These are phyloP conservation scores for Glonium stellatum DNA, from an alignment of 495 filamentous ascomycete genomes.

Conservation along the genomic window DNA sequence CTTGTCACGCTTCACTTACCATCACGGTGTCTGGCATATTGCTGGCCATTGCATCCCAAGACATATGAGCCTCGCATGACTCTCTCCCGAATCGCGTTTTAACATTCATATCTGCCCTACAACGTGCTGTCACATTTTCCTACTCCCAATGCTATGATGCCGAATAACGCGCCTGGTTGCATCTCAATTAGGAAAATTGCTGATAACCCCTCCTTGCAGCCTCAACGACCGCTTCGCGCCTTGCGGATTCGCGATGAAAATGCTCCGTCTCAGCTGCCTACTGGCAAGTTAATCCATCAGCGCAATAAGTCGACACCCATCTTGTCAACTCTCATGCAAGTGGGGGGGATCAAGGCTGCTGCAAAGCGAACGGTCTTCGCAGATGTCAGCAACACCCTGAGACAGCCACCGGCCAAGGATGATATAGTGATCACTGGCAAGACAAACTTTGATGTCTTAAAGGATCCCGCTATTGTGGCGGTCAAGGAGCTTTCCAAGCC, in stretches of 20 bases:
- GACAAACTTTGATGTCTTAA: conserved; percentile 36
- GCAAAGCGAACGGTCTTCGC: conserved; percentile 67
- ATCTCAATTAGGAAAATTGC: neutral
- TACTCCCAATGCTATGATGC: too few relatives aligned
- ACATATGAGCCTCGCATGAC: too few relatives aligned
- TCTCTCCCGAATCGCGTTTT: too few relatives aligned
- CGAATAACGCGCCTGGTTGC: neutral
- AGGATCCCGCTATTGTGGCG: conserved; percentile 38
- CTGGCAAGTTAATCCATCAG: conserved; percentile 61
- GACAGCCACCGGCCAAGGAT: conserved; percentile 41
- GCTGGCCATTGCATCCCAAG: neutral
- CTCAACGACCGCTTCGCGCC: conserved; percentile 59
- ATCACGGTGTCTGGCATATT: conserved; percentile 1
- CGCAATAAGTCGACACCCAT: conserved; percentile 76
- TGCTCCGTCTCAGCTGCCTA: conserved; percentile 50
- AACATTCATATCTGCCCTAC: too few relatives aligned
- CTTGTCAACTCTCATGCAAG: conserved; percentile 49
- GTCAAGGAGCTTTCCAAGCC: conserved; percentile 42
- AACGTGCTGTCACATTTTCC: neutral
- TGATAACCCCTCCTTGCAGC: conserved; percentile 44
- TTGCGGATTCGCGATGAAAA: conserved; percentile 67
- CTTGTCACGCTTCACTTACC: too few relatives aligned
- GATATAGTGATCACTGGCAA: conserved; percentile 35
- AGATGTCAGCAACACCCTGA: conserved; percentile 69
- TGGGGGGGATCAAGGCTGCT: conserved; percentile 56